Conservation (phyloP, 1,284 basidiomycete species). For the Cryptococcus jaspeensis region DNA sequence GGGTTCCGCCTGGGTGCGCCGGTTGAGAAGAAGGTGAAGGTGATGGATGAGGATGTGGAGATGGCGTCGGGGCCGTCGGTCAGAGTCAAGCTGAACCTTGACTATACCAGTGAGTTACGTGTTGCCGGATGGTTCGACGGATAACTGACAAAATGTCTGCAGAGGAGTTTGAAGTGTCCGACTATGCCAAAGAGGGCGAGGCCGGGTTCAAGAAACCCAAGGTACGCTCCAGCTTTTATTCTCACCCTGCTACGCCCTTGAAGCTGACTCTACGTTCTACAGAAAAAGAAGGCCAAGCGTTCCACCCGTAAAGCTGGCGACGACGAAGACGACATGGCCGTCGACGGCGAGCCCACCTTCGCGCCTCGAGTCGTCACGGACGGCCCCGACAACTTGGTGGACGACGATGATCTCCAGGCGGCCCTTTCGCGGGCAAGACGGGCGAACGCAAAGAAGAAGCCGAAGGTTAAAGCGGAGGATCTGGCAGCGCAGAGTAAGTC, state of each 20-base stretch:
- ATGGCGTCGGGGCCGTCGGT: conserved; percentile 49
- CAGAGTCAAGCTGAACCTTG: conserved; percentile 65
- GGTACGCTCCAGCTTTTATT: conserved; percentile 51
- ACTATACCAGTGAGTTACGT: conserved; percentile 74
- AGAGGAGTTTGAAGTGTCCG: conserved; percentile 83
- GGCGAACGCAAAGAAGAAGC: conserved; percentile 72
- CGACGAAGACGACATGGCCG: conserved; percentile 65
- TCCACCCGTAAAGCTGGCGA: conserved; percentile 68
- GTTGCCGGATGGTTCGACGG: neutral
- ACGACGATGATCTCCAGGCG: conserved; percentile 97
- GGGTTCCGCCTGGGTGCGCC: conserved; percentile 71
- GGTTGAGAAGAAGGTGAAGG: conserved; percentile 50
- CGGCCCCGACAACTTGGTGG: conserved; percentile 84
- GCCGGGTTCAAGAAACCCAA: conserved; percentile 92
- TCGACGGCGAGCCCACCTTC: conserved; percentile 64
- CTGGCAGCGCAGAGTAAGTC: conserved; percentile 72
- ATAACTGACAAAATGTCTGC: neutral
- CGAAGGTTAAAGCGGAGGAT: conserved; percentile 79
- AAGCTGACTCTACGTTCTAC: conserved; percentile 15
- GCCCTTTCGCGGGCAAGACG: conserved; percentile 82
- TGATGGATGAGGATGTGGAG: conserved; percentile 57
- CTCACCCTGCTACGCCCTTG: neutral
- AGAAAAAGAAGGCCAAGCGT: conserved; percentile 86
- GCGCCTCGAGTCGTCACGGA: conserved; percentile 54
- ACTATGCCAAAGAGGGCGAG: conserved; percentile 89